Percentiles rank a stretch among this genome's conserved stretches.
Evolutionary conservation across 139 green algal genomes (phyloP).

Genomic region (Yamagishiella unicocca): DNA sequence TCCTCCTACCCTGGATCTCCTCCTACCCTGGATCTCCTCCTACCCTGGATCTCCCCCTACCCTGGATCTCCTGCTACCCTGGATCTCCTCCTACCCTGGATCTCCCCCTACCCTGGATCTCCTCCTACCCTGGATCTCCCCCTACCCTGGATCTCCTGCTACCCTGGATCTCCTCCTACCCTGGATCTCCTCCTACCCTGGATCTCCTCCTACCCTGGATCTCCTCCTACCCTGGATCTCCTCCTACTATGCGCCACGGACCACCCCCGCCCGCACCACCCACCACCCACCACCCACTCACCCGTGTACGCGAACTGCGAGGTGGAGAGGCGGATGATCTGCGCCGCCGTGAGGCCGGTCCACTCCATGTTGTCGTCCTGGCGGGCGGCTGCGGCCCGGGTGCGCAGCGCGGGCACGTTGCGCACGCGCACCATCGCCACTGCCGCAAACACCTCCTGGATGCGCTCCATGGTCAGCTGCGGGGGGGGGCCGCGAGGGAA

Average conservation of each 20-base stretch:
- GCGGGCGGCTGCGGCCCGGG: too few relatives aligned
- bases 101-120: too few relatives aligned
- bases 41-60: too few relatives aligned
- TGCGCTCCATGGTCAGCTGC: constrained; percentile 45
- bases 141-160: too few relatives aligned
- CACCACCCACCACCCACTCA: background rate
- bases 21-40: too few relatives aligned
- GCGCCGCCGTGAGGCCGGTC: constrained; percentile 41
- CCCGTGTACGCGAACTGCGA: constrained; percentile 45
- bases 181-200: too few relatives aligned
- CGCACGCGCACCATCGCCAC: constrained; percentile 27
- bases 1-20: too few relatives aligned
- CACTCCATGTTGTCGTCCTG: constrained; percentile 45
- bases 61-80: too few relatives aligned
- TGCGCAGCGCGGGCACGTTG: background rate
- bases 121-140: too few relatives aligned
- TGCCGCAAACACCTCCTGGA: constrained; percentile 46
- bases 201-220: too few relatives aligned
- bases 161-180: too few relatives aligned
- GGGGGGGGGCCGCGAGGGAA: background rate
- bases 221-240: background rate
- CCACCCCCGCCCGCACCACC: background rate
- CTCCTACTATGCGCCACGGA: background rate
- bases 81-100: too few relatives aligned
- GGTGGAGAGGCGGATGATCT: constrained; percentile 50